Percentiles rank a stretch among this genome's conserved stretches.
Conservation (phyloP, 345 rosid species). For the Eucalyptus grandis region DNA sequence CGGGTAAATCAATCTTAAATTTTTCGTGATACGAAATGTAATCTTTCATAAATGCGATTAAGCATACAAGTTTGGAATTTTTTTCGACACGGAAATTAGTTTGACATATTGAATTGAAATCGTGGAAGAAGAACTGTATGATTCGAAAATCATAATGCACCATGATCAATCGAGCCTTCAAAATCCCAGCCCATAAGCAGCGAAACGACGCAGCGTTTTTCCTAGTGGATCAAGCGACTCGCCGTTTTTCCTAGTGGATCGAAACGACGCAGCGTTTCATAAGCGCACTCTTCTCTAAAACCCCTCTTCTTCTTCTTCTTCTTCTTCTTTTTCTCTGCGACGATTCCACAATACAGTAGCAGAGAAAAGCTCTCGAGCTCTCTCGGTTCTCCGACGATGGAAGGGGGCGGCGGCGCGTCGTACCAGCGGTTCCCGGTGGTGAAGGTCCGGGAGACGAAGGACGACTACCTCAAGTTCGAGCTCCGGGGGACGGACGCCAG, state of each 20-base stretch:
- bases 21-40: not conserved
- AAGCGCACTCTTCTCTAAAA: accelerated
- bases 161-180: not conserved
- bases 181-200: not conserved
- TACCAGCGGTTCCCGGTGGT: constrained; percentile 89
- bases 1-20: accelerated
- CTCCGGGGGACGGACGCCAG: constrained; percentile 89
- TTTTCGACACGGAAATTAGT: no score
- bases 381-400: not conserved
- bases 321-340: not conserved
- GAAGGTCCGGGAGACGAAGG: constrained; percentile 70
- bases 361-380: not conserved
- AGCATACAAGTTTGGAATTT: not conserved
- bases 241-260: accelerated
- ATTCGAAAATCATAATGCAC: not conserved
- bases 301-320: not conserved
- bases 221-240: accelerated
- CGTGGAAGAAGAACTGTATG: not conserved
- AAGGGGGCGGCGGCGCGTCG: not conserved
- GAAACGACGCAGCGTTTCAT: not conserved
- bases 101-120: not conserved
- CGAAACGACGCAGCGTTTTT: not conserved
- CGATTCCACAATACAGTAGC: not conserved
- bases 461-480: constrained; percentile 81
- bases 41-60: accelerated